Conservation (phyloP, 495 filamentous ascomycete species). For the Achaetomiella virescens region DNA sequence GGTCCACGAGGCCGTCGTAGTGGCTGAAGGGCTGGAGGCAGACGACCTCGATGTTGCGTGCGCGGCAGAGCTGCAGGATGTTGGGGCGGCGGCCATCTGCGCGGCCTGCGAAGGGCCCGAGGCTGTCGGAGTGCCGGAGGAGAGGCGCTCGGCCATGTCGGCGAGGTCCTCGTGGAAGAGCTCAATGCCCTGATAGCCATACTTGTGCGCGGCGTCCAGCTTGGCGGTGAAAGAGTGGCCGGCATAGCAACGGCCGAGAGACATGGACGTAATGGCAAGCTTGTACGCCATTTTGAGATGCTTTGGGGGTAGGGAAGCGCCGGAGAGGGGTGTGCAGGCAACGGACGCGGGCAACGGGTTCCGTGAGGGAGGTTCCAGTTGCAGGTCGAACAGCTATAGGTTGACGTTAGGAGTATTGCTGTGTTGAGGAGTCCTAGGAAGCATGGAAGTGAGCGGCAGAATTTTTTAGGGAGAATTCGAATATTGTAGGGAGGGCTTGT, state of each 20-base stretch:
- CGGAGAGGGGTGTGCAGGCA: background rate
- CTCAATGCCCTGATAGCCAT: slow-evolving; percentile 68
- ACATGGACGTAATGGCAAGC: slow-evolving; percentile 62
- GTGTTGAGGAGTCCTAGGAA: too few species aligned
- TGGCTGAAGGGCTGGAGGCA: slow-evolving; percentile 75
- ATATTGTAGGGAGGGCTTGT: too few species aligned
- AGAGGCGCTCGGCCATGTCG: slow-evolving; percentile 44
- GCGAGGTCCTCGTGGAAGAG: slow-evolving; percentile 76
- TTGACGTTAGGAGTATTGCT: too few species aligned
- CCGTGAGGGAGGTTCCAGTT: too few species aligned
- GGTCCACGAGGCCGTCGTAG: slow-evolving; percentile 69
- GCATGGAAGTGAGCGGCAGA: too few species aligned
- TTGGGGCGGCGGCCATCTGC: slow-evolving; percentile 53
- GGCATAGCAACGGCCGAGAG: slow-evolving; percentile 54
- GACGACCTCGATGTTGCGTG: slow-evolving; percentile 55
- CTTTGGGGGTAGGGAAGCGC: background rate
- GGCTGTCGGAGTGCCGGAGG: slow-evolving; percentile 21
- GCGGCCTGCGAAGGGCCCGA: slow-evolving; percentile 30
- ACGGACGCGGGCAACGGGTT: background rate
- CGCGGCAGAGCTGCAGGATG: slow-evolving; percentile 51
- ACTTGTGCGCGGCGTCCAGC: slow-evolving; percentile 55
- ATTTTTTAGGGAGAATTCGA: too few species aligned
- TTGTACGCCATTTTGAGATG: slow-evolving; percentile 31
- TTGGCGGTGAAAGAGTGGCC: slow-evolving; percentile 57
- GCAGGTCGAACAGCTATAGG: too few species aligned